Evolutionary conservation across 768 basidiomycete genomes (phyloP).

Genomic region (Phylloporus scabripes): DNA sequence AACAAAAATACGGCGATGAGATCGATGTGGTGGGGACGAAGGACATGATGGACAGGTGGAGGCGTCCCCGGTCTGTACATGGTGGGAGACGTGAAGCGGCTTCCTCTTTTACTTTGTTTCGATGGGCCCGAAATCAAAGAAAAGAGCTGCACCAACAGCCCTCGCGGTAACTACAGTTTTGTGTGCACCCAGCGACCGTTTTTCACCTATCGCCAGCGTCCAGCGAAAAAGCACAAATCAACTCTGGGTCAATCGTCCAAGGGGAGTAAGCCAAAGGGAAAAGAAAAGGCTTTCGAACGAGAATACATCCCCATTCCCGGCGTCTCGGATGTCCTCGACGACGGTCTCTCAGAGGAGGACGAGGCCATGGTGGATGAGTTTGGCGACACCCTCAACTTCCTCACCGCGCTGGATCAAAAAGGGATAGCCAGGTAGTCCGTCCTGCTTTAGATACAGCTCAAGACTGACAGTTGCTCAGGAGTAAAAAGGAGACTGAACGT

Average conservation of each 20-base stretch:
- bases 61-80: slow-evolving; percentile 39
- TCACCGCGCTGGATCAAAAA: slow-evolving; percentile 65
- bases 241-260: slow-evolving; percentile 24
- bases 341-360: slow-evolving; percentile 64
- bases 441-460: not conserved
- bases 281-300: slow-evolving; percentile 57
- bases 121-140: slow-evolving; percentile 30
- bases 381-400: slow-evolving; percentile 58
- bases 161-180: slow-evolving; percentile 22
- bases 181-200: not conserved
- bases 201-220: slow-evolving; percentile 24
- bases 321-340: slow-evolving; percentile 11
- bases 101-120: slow-evolving; percentile 16
- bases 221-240: slow-evolving; percentile 62
- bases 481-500: slow-evolving; percentile 75
- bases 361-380: slow-evolving; percentile 62
- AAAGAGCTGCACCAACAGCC: slow-evolving; percentile 31
- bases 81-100: slow-evolving; percentile 11
- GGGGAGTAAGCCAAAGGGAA: slow-evolving; percentile 40
- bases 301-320: slow-evolving; percentile 58
- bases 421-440: slow-evolving; percentile 73
- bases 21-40: slow-evolving; percentile 73
- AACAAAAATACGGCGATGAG: slow-evolving; percentile 60
- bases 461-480: slow-evolving; percentile 42
- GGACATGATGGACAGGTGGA: slow-evolving; percentile 59